Percentiles rank a stretch among this genome's conserved stretches.
phyloP scores from a whole-genome alignment of 176 grass and related monocot genomes.

The Zea mays region Zm-B73-REFERENCE-NAM-5.0 NC_050101.1:161837501-161838000 shows the following conservation, averaged over 20 bases:
- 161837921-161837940: conserved; percentile 75
- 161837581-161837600: conserved; percentile 21
- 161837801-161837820: conserved; percentile 9
- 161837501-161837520: no score
- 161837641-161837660: not conserved
- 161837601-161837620: not conserved
- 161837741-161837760: not conserved
- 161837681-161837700: conserved; percentile 12
- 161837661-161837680: conserved; percentile 11
- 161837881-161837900: conserved; percentile 87
- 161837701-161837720: conserved; percentile 8
- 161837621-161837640: not conserved
- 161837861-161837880: not conserved
- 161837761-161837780: conserved; percentile 19
- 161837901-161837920: conserved; percentile 83
- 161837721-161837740: not conserved
- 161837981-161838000: conserved; percentile 30
- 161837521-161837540: no score
- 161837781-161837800: not conserved
- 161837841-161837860: conserved; percentile 18
- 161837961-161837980: conserved; percentile 38
- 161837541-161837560: no score
- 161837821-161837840: conserved; percentile 12
- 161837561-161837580: conserved; percentile 1
- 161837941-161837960: conserved; percentile 44